Conservation (phyloP, 129 eudicot species). For the Artemisia annua region DNA sequence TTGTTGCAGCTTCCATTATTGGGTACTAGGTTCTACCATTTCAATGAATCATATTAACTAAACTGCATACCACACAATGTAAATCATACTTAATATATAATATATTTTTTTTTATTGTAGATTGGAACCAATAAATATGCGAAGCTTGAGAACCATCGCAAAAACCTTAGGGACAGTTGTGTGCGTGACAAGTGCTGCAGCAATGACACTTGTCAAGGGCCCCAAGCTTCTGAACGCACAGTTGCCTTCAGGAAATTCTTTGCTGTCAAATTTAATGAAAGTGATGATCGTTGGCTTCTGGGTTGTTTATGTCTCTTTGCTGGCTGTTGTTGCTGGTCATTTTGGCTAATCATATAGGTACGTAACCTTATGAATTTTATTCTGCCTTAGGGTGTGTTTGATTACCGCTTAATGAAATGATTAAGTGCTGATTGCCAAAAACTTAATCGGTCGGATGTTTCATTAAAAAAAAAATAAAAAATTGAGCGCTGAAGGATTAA, state of each 20-base stretch:
- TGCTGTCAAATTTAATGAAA: conserved; percentile 21
- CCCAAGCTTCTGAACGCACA: conserved; percentile 63
- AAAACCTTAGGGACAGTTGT: conserved; percentile 67
- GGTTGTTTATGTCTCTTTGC: conserved; percentile 75
- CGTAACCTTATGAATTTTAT: background rate
- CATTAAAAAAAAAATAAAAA: too few relatives aligned
- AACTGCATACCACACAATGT: background rate
- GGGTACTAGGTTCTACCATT: conserved; percentile 48
- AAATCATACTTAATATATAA: background rate
- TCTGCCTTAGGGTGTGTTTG: too few relatives aligned
- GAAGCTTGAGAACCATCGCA: conserved; percentile 63
- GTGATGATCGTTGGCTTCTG: conserved; percentile 54
- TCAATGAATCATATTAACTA: background rate
- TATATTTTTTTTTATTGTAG: conserved; percentile 31
- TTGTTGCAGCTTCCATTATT: conserved; percentile 52
- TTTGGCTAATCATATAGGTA: conserved; percentile 88
- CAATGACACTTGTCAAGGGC: conserved; percentile 73
- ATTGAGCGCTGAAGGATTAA: too few relatives aligned
- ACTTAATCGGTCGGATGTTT: too few relatives aligned
- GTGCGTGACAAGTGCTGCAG: conserved; percentile 73
- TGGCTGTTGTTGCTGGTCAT: conserved; percentile 76
- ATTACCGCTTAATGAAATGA: too few relatives aligned
- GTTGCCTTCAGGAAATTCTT: conserved; percentile 37
- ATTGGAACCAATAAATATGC: conserved; percentile 56
- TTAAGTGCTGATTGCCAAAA: too few relatives aligned